Evolutionary conservation across 345 rosid genomes (phyloP).

Genomic region (Balakata baccata): DNA sequence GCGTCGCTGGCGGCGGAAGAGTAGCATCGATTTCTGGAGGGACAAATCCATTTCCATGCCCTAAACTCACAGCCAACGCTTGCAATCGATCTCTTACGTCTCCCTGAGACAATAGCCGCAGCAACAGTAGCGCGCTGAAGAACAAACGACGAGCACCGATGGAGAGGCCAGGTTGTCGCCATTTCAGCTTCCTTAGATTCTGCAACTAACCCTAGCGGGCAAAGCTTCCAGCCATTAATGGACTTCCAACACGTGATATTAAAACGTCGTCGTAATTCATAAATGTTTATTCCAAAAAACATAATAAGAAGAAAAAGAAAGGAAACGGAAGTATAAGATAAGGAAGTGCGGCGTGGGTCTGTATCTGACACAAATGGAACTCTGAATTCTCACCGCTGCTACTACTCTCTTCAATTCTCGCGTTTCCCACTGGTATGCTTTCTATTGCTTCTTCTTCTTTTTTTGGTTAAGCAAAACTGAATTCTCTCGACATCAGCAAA

Average conservation of each 20-base stretch:
- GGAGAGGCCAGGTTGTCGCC: slow-evolving; percentile 15
- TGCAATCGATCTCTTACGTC: neutral
- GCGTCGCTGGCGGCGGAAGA: slow-evolving; percentile 17
- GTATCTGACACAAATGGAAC: neutral
- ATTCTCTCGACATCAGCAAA: neutral
- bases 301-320: too few relatives aligned
- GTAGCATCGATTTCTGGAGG: slow-evolving; percentile 9
- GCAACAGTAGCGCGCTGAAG: neutral
- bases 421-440: neutral
- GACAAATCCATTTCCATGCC: neutral
- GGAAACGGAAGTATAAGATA: neutral
- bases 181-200: slow-evolving; percentile 1
- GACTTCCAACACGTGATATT: too few relatives aligned
- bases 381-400: too few relatives aligned
- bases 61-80: neutral
- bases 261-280: too few relatives aligned
- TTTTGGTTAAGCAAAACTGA: neutral
- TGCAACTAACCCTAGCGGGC: too few relatives aligned
- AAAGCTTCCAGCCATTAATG: too few relatives aligned
- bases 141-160: slow-evolving; percentile 6
- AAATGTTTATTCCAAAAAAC: too few relatives aligned
- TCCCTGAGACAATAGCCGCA: neutral
- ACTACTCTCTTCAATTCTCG: neutral
- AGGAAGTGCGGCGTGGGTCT: neutral
- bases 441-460: neutral